Evolutionary conservation across 805 yeast species (phyloP), one percentile per base, ranked within the genome.

Genomic region (Zygoascus bituminiphila): DNA sequence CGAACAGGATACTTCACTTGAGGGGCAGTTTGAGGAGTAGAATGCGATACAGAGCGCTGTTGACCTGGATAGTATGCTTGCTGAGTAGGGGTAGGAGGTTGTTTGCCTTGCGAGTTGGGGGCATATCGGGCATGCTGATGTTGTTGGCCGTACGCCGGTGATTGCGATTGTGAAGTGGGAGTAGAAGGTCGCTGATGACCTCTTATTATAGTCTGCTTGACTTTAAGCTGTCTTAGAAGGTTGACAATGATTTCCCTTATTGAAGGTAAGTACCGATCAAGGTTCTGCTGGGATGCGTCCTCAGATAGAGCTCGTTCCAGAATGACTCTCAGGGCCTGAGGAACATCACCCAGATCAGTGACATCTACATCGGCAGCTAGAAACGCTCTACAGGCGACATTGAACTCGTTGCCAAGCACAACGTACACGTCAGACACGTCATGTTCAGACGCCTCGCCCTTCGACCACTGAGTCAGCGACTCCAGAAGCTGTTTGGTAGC

Each of bases 361-460:
- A 84, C 82, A 55, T 84, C 89, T 4, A 93, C 79, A 0, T 95
- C 95, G 2, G 87, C 82, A 48, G 74, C 74, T 4, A 80, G 69
- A 62, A 91, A 89, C 2, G 94, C 85, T 51, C 87, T 75, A 20
- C 89, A 80, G 0, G 94, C 86, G 2, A 85, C 78, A 56, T 91
- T 81, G 71, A 88, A 93, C 64, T 91, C 97, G 60, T 89, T 93
- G 0, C 98, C 98, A 24, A 93, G 74, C 54, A 79, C 82, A 14
- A 93, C 98, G 63, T 88, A 93, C 2, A 88, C 84, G 58, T 88
- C 87, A 1, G 96, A 87, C 2, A 93, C 97, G 53, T 78, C 86
- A 48, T 78, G 77, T 42, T 89, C 98, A 21, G 82, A 75, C 5
- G 87, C 88, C n/a, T 76, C 73, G 20, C 78, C 79, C 52, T 78